phyloP scores from a whole-genome alignment of 2,329 filamentous ascomycete species.

The Colletotrichum lindemuthianum region DNA sequence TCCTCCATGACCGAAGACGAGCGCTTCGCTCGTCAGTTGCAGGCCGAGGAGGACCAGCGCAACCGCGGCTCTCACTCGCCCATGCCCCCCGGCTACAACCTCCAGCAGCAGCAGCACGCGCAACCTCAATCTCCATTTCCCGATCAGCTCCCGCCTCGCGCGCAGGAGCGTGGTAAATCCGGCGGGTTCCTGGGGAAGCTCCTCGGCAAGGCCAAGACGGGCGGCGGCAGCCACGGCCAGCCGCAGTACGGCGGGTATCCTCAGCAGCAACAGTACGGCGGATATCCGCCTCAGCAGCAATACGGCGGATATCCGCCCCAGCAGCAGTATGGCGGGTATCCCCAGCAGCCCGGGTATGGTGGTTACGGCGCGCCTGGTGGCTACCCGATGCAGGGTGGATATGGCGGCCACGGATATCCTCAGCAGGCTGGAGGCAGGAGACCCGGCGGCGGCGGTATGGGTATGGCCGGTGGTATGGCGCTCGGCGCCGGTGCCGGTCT shows the following conservation, averaged over 20 bases:
- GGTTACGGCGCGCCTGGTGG: constrained; percentile 42
- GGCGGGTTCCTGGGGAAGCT: constrained; percentile 63
- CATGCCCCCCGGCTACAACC: constrained; percentile 42
- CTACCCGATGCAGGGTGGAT: constrained; percentile 41
- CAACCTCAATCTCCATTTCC: constrained; percentile 45
- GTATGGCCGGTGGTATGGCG: constrained; percentile 77
- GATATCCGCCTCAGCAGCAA: constrained; percentile 40
- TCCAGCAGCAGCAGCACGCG: constrained; percentile 36
- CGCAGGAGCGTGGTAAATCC: constrained; percentile 47
- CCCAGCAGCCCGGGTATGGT: constrained; percentile 43
- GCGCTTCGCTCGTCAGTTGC: constrained; percentile 77
- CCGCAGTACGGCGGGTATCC: constrained; percentile 45
- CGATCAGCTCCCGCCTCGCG: constrained; percentile 55
- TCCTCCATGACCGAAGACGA: constrained; percentile 71
- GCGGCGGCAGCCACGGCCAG: constrained; percentile 42
- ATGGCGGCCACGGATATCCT: constrained; percentile 42
- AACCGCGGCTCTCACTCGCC: constrained; percentile 44
- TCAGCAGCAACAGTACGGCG: constrained; percentile 40
- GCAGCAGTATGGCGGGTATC: constrained; percentile 44
- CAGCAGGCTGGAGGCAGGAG: constrained; percentile 38
- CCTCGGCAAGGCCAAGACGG: constrained; percentile 58
- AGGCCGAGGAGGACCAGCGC: constrained; percentile 81
- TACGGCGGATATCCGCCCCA: constrained; percentile 47
- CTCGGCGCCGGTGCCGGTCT: constrained; percentile 85
- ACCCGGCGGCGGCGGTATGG: constrained; percentile 54